A percentile compares a stretch with the other conserved stretches of the same genome.
Evolutionary conservation across 257 asterid species (phyloP).

Genomic region (Capsicum rhomboideum): DNA sequence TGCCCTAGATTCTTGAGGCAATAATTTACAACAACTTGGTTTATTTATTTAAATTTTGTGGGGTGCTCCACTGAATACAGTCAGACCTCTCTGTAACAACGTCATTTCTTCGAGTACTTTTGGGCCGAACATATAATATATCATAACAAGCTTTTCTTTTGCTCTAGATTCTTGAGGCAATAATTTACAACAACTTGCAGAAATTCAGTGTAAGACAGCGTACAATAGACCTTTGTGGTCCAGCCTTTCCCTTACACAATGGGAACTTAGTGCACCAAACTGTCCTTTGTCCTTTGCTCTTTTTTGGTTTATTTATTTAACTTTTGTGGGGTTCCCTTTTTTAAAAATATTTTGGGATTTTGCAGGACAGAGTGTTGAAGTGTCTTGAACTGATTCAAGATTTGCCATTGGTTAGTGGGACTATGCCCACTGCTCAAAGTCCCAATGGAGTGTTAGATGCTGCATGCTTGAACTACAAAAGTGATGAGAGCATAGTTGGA

Average conservation of each 20-base stretch:
- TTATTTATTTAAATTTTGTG: too few relatives aligned
- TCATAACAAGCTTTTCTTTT: neutral
- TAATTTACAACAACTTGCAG: neutral
- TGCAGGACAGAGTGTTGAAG: constrained; percentile 57
- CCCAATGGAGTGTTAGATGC: constrained; percentile 70
- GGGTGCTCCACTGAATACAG: too few relatives aligned
- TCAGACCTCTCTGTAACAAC: too few relatives aligned
- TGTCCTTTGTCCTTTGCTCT: too few relatives aligned
- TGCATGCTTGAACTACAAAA: constrained; percentile 49
- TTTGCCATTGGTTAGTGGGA: constrained; percentile 29
- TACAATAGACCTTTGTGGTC: too few relatives aligned
- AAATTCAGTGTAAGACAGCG: too few relatives aligned
- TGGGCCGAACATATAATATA: too few relatives aligned
- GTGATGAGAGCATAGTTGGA: constrained; percentile 37
- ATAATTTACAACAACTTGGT: too few relatives aligned
- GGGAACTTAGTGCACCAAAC: too few relatives aligned
- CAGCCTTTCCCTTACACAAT: too few relatives aligned
- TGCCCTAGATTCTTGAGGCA: neutral
- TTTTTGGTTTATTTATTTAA: neutral
- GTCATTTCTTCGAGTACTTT: too few relatives aligned
- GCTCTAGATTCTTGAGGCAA: neutral
- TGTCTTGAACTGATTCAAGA: constrained; percentile 55
- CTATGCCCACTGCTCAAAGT: constrained; percentile 19
- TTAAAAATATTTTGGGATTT: neutral
- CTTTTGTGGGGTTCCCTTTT: neutral